These are phyloP conservation scores for Aspergillus funiculosus DNA, from an alignment of 495 filamentous ascomycete genomes.

Conservation along the genomic window DNA sequence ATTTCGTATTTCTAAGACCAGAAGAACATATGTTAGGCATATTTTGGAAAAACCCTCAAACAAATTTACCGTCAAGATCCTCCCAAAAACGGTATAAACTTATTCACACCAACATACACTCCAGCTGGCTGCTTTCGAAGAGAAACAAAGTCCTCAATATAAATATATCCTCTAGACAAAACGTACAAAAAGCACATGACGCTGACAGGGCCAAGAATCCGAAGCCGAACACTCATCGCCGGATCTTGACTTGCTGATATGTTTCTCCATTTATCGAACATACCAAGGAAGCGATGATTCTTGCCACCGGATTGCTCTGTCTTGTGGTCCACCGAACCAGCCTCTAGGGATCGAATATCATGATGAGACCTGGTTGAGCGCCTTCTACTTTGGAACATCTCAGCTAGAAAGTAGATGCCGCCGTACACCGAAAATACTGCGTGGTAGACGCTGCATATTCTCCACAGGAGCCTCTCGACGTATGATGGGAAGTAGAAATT, in stretches of 20 bases:
- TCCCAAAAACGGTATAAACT: not conserved
- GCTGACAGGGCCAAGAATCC: not conserved
- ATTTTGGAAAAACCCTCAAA: too few species aligned
- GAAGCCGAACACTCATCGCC: not conserved
- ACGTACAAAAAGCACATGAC: not conserved
- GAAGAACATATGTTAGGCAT: not conserved
- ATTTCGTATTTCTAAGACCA: not conserved
- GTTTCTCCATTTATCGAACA: not conserved
- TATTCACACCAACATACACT: not conserved
- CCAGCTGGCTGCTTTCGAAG: not conserved
- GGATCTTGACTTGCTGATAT: not conserved
- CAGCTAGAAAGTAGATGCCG: not conserved
- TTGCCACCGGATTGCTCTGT: too few species aligned
- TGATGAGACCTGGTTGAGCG: not conserved
- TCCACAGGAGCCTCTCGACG: not conserved
- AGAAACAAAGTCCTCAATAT: not conserved
- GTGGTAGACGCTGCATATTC: not conserved
- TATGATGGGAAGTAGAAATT: not conserved
- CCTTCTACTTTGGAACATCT: not conserved
- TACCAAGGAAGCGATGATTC: too few species aligned
- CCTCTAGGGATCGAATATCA: not conserved
- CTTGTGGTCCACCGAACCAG: not conserved
- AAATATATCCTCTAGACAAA: not conserved
- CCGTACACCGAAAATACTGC: not conserved
- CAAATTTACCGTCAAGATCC: not conserved